These are phyloP conservation scores for Hypoxylon rickii DNA, from an alignment of 495 filamentous ascomycete species.

Conservation along the genomic window DNA sequence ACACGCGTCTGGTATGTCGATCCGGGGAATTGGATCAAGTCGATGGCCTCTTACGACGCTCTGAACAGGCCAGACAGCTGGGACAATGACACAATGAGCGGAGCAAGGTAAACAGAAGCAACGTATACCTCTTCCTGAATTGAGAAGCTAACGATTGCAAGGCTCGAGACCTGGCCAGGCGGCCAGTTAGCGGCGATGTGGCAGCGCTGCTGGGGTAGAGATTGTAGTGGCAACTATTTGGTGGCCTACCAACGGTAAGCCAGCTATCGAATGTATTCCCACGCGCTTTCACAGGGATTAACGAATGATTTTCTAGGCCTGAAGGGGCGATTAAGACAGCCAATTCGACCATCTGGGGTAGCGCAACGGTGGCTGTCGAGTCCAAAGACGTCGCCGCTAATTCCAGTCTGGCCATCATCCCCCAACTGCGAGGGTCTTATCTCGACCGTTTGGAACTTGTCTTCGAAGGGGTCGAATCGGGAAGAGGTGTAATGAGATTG, in stretches of 20 bases:
- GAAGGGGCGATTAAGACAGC: conserved; percentile 31
- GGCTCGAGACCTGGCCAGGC: conserved; percentile 27
- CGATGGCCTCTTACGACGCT: conserved; percentile 24
- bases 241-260: conserved; percentile 29
- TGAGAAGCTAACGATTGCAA: background rate
- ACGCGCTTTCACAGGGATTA: too few species aligned
- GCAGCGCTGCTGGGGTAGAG: conserved; percentile 18
- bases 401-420: conserved; percentile 28
- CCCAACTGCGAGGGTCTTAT: conserved; percentile 11
- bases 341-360: conserved; percentile 22
- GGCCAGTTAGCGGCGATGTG: conserved; percentile 28
- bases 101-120: background rate
- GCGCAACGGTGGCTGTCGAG: conserved; percentile 23
- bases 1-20: conserved; percentile 28
- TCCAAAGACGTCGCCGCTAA: conserved; percentile 23
- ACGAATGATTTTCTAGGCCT: background rate
- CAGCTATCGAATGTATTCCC: too few species aligned
- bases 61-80: conserved; percentile 27
- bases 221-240: conserved; percentile 19
- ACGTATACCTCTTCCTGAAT: too few species aligned
- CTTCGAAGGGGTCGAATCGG: conserved; percentile 15
- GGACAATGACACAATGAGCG: conserved; percentile 24
- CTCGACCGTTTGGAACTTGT: conserved; percentile 26
- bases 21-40: conserved; percentile 19
- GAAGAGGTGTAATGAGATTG: conserved; percentile 23